Base-by-base conservation (phyloP, 345 rosid species). In the Eucalyptus sp. region DNA sequence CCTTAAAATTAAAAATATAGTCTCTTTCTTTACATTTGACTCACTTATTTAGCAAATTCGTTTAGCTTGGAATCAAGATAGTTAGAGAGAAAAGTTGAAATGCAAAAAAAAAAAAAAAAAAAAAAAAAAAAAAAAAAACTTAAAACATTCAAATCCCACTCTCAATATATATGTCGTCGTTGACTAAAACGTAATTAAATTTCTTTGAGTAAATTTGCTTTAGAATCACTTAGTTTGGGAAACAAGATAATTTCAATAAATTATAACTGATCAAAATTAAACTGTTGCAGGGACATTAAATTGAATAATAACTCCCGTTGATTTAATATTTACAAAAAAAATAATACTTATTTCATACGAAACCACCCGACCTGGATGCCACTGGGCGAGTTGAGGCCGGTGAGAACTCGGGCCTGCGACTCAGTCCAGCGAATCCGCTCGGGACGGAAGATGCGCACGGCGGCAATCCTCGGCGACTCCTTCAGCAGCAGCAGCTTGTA, bases 351-450 rank as follows among this genome's bases (percentile, higher is more conserved):
- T 31, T n/a, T 31, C 41, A 66, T n/a, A 41, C 31, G 37, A 64
- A n/a, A 27, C 11, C 17, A 54, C 11, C 52, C 29, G 79, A 97
- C 99, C 99, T 97, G 98, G 86, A 98, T 98, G 80, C 99, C 99
- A 79, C 95, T 96, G 0, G 99, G 99, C 9, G 99, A 97, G 90
- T 95, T 89, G 87, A 92, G 88, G 48, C 96, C 94, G 71, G 98
- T 95, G 88, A 98, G 98, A 44, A 98, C 99, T 22, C 97, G 95
- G 88, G 90, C 46, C 91, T 94, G 91, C 20, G 94, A 86, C 68
- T 91, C 93, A 50, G 98, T 94, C 90, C 96, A 93, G 3, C 89
- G 91, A 48, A 97, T 86, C 46, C 86, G 89, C n/a, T 48, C 41
- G 41, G 97, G 98, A 52, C 88, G 86, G 81, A 97, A 97, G 79